These are phyloP conservation scores for Funneliformis caledonium DNA, from an alignment of 371 early-diverging fungal species.

Conservation along the genomic window DNA sequence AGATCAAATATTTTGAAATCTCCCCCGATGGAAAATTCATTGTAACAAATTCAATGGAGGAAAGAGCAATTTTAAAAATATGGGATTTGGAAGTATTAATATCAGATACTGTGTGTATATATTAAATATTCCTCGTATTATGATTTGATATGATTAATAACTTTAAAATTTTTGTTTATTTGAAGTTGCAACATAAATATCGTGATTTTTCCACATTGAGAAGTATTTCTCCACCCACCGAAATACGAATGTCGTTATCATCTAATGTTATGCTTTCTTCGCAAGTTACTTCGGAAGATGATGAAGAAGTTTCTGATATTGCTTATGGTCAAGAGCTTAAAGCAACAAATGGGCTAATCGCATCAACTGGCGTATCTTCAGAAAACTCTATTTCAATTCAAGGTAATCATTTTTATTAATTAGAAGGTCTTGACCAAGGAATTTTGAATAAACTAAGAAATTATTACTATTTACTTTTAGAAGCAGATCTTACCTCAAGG, in stretches of 20 bases:
- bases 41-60: conserved; percentile 14
- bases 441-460: no score
- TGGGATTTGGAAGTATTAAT: conserved; percentile 12
- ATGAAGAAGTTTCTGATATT: not conserved
- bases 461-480: not conserved
- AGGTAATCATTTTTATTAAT: not conserved
- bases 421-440: not conserved
- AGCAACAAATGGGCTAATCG: not conserved
- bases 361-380: not conserved
- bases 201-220: not conserved
- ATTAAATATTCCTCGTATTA: not conserved
- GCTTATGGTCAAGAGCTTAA: not conserved
- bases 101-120: conserved; percentile 11
- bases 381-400: not conserved
- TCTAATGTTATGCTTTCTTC: not conserved
- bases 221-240: not conserved
- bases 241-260: not conserved
- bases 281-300: not conserved
- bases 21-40: conserved; percentile 29
- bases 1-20: conserved; percentile 17
- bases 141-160: not conserved
- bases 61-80: conserved; percentile 4
- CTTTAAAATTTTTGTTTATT: not conserved
- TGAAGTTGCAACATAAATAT: conserved; percentile 1
- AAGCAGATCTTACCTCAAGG: not conserved